Evolutionary conservation across 83 land plant species (phyloP), one percentile per base, ranked within the genome.

Genomic region (Diphasiastrum complanatum): DNA sequence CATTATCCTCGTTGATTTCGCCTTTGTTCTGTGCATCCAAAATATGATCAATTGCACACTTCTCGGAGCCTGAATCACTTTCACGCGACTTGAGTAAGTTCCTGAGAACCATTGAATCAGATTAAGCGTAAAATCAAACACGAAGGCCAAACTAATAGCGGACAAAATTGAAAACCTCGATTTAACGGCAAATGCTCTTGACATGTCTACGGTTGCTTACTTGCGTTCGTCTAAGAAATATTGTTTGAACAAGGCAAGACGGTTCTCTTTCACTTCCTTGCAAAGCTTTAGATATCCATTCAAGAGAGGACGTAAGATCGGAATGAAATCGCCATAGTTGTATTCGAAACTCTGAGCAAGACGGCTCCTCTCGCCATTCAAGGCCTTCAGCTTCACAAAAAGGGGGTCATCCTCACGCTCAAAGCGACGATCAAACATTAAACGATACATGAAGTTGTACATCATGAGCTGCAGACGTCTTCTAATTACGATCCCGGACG

Each of bases 11-110:
- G 54, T 68, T 83, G 59, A 86, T 81, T 63, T 83, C 84, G 12
- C 91, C 91, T 34, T 81, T 80, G 45, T 27, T 46, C 57, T 80
- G 63, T 2, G 87, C 82, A 33, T 86, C 85, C 22, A 86, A 58
- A 40, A 86, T 76, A 62, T 83, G 75, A 35, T 86, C 91, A n/a
- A 83, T 81, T 16, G 85, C 91, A 48, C 85, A 80, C 61, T 70
- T 86, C 47, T 66, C 66, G 6, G 14, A 23, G 5, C 45, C 57
- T 46, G 47, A 32, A 4, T 23, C 45, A 0, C 33, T 4, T 16
- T 26, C 36, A 3, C 0, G 1, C 0, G 5, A 2, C 4, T 27
- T 51, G 25, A 31, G 18, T 54, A 63, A 22, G 28, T 49, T 63
- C 57, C 68, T 65, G 68, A 5, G 10, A 5, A 19, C 51, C 18